These are phyloP conservation scores for Phytophthora megakarya DNA, from an alignment of 352 stramenopile genomes.

Conservation along the genomic window DNA sequence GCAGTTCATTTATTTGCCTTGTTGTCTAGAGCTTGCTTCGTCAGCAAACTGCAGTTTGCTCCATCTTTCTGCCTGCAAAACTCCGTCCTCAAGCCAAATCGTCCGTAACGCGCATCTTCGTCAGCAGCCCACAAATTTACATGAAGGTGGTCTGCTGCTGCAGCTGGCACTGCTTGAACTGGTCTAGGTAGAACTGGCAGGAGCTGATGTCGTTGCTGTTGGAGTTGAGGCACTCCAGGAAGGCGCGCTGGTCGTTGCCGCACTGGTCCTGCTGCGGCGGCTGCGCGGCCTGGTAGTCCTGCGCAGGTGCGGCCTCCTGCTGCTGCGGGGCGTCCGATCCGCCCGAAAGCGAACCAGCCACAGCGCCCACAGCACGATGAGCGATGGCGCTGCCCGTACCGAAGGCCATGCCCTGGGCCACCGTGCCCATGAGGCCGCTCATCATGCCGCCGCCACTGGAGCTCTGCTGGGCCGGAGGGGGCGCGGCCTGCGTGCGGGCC, in stretches of 20 bases:
- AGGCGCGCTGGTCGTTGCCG: constrained; percentile 76
- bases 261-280: constrained; percentile 62
- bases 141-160: constrained; percentile 75
- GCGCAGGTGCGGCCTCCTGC: constrained; percentile 36
- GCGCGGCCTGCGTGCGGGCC: constrained; percentile 52
- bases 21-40: constrained; percentile 13
- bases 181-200: constrained; percentile 90
- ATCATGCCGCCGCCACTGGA: constrained; percentile 88
- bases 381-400: constrained; percentile 96
- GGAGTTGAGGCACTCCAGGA: constrained; percentile 85
- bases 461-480: constrained; percentile 57
- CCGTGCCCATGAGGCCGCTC: constrained; percentile 94
- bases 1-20: constrained; percentile 21
- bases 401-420: constrained; percentile 98
- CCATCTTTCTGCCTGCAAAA: constrained; percentile 1
- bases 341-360: constrained; percentile 71
- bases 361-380: constrained; percentile 90
- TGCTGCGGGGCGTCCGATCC: constrained; percentile 53
- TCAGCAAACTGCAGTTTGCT: background rate
- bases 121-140: constrained; percentile 35
- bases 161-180: constrained; percentile 86
- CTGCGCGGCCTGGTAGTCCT: constrained; percentile 35
- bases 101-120: constrained; percentile 14
- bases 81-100: no score
- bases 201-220: constrained; percentile 88